Conservation (phyloP, 441 rosid genomes). For the Pelargonium myrrhifolium region DNA sequence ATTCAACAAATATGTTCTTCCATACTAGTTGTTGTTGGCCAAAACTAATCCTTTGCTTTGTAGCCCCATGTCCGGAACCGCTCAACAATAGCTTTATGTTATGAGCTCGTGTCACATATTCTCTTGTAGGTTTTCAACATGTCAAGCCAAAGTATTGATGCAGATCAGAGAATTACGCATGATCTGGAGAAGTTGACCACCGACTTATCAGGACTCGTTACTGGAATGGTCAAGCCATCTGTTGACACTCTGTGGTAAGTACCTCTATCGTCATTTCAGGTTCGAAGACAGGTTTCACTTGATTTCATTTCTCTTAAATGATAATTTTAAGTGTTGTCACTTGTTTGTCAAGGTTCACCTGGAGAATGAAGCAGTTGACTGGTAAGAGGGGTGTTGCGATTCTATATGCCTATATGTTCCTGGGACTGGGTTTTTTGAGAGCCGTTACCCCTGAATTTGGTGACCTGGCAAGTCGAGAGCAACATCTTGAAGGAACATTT, state of each 20-base stretch:
- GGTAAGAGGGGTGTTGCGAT: slow-evolving; percentile 96
- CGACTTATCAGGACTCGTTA: slow-evolving; percentile 83
- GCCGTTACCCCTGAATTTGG: slow-evolving; percentile 93
- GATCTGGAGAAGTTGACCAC: slow-evolving; percentile 88
- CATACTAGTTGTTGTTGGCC: slow-evolving; percentile 1
- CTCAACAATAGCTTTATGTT: slow-evolving; percentile 1
- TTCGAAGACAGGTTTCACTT: not conserved
- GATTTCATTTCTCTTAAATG: slow-evolving; percentile 13
- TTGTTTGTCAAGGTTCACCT: slow-evolving; percentile 72
- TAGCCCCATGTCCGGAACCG: not conserved
- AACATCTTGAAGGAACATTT: slow-evolving; percentile 94
- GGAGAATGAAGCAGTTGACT: slow-evolving; percentile 99
- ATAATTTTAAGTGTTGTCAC: slow-evolving; percentile 15
- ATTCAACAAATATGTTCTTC: not conserved
- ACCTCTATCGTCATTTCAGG: slow-evolving; percentile 11
- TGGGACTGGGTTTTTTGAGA: slow-evolving; percentile 94
- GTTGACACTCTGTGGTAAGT: slow-evolving; percentile 96
- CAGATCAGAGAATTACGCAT: slow-evolving; percentile 92
- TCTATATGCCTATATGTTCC: slow-evolving; percentile 89
- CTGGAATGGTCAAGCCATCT: slow-evolving; percentile 99
- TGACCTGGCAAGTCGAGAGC: slow-evolving; percentile 78
- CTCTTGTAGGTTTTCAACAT: slow-evolving; percentile 71
- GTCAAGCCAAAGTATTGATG: slow-evolving; percentile 89
- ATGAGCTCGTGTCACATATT: slow-evolving; percentile 7
- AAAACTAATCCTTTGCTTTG: not conserved